Evolutionary conservation across 257 asterid species (phyloP), one percentile per base, ranked within the genome.

Genomic region (Asclepias syriaca): DNA sequence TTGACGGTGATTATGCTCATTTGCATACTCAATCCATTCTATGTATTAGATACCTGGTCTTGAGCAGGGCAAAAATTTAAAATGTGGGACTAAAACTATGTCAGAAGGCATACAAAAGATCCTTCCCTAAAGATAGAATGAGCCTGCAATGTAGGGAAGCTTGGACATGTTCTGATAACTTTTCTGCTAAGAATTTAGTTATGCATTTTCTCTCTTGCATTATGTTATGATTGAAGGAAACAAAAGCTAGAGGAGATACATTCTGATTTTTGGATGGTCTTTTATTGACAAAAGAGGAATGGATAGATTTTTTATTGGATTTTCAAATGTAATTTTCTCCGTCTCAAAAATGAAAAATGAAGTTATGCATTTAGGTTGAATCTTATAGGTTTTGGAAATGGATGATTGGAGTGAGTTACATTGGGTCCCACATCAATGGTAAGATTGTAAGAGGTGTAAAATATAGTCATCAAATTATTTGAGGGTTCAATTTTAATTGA

Each of bases 21-120:
- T 22, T 71, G 57, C 58, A 43, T 67, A 70, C 66, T 40, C 29
- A 51, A 65, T 22, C 57, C 3, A 71, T 71, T 57, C 39, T 40
- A 55, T n/a, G 32, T 16, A 71, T 40, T 51, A 19, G 64, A 58
- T 19, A 49, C 22, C 8, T 24, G 24, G 56, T 50, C 32, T n/a
- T 49, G 48, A 21, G 24, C 29, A 66, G 55, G 70, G 10, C 18
- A 13, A 51, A 66, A 66, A 19, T 19, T 40, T 18, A 40, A 43
- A 40, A 0, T 51, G 10, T 69, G 45, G 18, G 21, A 18, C n/a
- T 34, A 60, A 46, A 60, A 46, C 39, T 32, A 12, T 24, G 8
- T 56, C 5, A n/a, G 27, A 24, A 48, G 43, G 74, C 3, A 55
- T 34, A 70, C 65, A 34, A 12, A 70, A 70, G 6, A 45, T 46